phyloP scores from a whole-genome alignment of 2,329 filamentous ascomycete species.

The Penicillium sp. region DNA sequence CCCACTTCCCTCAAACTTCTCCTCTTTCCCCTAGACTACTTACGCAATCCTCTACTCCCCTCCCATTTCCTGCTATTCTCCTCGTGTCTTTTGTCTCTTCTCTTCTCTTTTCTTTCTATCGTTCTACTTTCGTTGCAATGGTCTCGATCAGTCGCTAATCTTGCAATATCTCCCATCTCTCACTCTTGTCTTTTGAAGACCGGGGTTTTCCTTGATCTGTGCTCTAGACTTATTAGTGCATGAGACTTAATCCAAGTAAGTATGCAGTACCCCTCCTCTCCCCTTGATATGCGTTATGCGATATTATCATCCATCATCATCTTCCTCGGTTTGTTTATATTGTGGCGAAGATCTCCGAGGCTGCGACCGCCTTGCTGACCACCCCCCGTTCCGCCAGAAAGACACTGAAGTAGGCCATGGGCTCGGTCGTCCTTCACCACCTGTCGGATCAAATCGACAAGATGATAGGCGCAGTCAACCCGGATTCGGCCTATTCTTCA shows the following conservation, averaged over 20 bases:
- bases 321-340: not conserved
- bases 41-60: not conserved
- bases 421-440: conserved; percentile 62
- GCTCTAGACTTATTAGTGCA: not conserved
- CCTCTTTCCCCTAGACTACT: not conserved
- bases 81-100: too few relatives aligned
- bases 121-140: conserved; percentile 1
- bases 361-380: conserved; percentile 14
- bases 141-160: conserved; percentile 8
- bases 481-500: conserved; percentile 38
- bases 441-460: conserved; percentile 69
- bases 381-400: conserved; percentile 2
- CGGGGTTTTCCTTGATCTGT: not conserved
- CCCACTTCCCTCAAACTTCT: not conserved
- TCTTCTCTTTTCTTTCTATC: not conserved
- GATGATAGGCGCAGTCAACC: conserved; percentile 47
- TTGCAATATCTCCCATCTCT: not conserved
- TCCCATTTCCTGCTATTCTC: not conserved
- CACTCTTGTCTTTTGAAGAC: not conserved
- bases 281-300: not conserved
- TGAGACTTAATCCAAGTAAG: not conserved
- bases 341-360: not conserved
- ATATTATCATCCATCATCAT: too few relatives aligned
- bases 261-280: conserved; percentile 6
- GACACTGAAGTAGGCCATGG: conserved; percentile 50